phyloP scores from a whole-genome alignment of 1,284 basidiomycete genomes.

The Puccinia triticina region DNA sequence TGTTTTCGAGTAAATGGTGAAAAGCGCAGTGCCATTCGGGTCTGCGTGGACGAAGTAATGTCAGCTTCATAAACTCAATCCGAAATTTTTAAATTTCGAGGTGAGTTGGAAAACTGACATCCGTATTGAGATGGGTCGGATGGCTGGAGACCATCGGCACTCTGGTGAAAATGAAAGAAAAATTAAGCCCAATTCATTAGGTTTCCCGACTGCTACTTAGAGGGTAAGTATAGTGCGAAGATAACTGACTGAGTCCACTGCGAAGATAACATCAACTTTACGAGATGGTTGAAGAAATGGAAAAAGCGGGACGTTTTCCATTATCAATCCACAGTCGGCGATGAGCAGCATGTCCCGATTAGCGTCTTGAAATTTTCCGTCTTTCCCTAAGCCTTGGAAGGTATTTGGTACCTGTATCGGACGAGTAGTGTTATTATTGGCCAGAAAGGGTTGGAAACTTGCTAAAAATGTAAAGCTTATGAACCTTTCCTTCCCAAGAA shows the following conservation, averaged over 20 bases:
- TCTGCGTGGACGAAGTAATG: background rate
- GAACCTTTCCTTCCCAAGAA: constrained; percentile 43
- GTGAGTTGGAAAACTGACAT: constrained; percentile 2
- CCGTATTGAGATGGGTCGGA: constrained; percentile 12
- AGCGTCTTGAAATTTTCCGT: constrained; percentile 26
- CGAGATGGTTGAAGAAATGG: constrained; percentile 38
- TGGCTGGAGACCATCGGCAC: constrained; percentile 18
- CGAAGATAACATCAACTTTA: constrained; percentile 43
- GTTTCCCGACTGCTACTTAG: background rate
- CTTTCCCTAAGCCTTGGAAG: constrained; percentile 33
- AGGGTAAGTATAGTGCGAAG: background rate
- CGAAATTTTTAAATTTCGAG: background rate
- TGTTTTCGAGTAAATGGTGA: constrained; percentile 6
- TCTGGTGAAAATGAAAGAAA: background rate
- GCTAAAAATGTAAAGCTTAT: background rate
- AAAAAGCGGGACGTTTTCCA: constrained; percentile 39
- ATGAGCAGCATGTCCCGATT: constrained; percentile 28
- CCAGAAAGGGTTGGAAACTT: too few relatives aligned
- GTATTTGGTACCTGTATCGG: constrained; percentile 23
- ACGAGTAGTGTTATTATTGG: background rate
- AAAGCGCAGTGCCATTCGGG: constrained; percentile 35
- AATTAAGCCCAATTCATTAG: background rate
- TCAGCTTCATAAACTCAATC: background rate
- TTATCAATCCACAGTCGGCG: constrained; percentile 29
- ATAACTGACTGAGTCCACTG: constrained; percentile 41